phyloP scores from a whole-genome alignment of 2,329 filamentous ascomycete species.

The Colletotrichum paranaense region DNA sequence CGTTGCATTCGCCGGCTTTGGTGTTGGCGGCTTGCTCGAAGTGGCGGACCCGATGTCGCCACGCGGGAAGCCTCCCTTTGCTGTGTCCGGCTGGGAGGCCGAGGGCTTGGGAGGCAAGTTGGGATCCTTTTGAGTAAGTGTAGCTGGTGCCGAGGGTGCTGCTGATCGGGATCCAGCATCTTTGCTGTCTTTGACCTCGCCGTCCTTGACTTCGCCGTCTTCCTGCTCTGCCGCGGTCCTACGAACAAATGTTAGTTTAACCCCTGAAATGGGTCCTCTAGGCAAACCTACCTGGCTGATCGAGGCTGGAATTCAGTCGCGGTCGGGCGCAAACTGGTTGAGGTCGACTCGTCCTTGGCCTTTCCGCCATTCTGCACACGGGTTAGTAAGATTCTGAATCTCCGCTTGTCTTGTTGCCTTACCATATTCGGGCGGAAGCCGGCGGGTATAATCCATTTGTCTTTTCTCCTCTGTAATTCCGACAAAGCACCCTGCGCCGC shows the following conservation, averaged over 20 bases:
- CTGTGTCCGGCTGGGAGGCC: slow-evolving; percentile 38
- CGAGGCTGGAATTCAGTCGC: slow-evolving; percentile 74
- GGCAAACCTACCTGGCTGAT: slow-evolving; percentile 48
- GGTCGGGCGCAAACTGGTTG: slow-evolving; percentile 64
- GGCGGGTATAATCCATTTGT: slow-evolving; percentile 79
- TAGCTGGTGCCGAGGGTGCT: slow-evolving; percentile 9
- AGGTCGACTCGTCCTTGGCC: slow-evolving; percentile 49
- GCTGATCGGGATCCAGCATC: slow-evolving; percentile 12
- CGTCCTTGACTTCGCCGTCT: slow-evolving; percentile 79
- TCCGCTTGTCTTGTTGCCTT: slow-evolving; percentile 39
- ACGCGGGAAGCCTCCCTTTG: slow-evolving; percentile 35
- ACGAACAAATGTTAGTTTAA: neutral
- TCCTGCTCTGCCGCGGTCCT: slow-evolving; percentile 64
- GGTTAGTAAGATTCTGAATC: slow-evolving; percentile 47
- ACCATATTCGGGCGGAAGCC: slow-evolving; percentile 76
- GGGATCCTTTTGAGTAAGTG: slow-evolving; percentile 17
- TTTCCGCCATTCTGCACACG: slow-evolving; percentile 53
- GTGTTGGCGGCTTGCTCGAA: slow-evolving; percentile 43
- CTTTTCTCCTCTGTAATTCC: slow-evolving; percentile 74
- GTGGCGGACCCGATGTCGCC: slow-evolving; percentile 20
- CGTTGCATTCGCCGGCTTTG: slow-evolving; percentile 37
- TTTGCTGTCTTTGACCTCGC: slow-evolving; percentile 65
- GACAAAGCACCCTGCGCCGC: slow-evolving; percentile 78
- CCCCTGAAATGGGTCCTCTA: neutral
- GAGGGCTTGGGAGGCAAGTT: slow-evolving; percentile 34